Evolutionary conservation across 2,329 filamentous ascomycete species (phyloP).

Genomic region (Aspergillus piperis): DNA sequence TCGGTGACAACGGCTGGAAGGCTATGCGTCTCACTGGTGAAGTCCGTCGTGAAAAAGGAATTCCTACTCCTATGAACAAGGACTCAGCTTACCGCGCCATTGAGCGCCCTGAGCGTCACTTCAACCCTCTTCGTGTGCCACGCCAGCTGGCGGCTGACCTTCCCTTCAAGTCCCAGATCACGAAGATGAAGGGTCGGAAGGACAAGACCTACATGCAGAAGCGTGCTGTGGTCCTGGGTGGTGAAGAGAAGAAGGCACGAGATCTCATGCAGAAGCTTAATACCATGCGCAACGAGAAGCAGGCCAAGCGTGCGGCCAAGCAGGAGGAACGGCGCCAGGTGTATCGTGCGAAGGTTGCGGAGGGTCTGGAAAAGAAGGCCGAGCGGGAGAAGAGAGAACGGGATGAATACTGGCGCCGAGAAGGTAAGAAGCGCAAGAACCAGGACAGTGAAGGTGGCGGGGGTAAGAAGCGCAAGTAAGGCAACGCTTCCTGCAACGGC

Average conservation of each 20-base stretch:
- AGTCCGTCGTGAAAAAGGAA: conserved; percentile 73
- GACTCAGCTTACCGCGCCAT: conserved; percentile 80
- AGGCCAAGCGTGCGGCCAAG: conserved; percentile 76
- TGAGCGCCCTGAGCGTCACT: conserved; percentile 65
- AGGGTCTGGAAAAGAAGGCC: conserved; percentile 79
- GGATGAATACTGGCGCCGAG: conserved; percentile 88
- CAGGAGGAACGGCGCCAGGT: conserved; percentile 83
- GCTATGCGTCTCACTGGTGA: conserved; percentile 93
- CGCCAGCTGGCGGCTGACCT: conserved; percentile 68
- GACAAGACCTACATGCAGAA: conserved; percentile 90
- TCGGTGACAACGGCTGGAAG: conserved; percentile 62
- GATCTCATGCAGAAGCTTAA: conserved; percentile 91
- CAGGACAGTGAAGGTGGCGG: conserved; percentile 54
- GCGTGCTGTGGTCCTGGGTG: conserved; percentile 80
- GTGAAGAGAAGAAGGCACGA: conserved; percentile 86
- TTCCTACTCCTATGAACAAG: conserved; percentile 75
- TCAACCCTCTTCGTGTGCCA: conserved; percentile 64
- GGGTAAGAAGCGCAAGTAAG: conserved; percentile 48
- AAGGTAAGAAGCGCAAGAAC: conserved; percentile 76
- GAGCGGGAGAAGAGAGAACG: conserved; percentile 87
- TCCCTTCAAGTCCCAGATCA: conserved; percentile 90
- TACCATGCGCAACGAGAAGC: conserved; percentile 86
- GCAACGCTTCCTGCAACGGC: conserved; percentile 13
- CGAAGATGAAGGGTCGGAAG: conserved; percentile 75
- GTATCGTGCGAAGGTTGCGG: conserved; percentile 80